A percentile compares a stretch with the other conserved stretches of the same genome.
phyloP scores from a whole-genome alignment of 306 rosid species.

The Pterocarpus macrocarpus region DNA sequence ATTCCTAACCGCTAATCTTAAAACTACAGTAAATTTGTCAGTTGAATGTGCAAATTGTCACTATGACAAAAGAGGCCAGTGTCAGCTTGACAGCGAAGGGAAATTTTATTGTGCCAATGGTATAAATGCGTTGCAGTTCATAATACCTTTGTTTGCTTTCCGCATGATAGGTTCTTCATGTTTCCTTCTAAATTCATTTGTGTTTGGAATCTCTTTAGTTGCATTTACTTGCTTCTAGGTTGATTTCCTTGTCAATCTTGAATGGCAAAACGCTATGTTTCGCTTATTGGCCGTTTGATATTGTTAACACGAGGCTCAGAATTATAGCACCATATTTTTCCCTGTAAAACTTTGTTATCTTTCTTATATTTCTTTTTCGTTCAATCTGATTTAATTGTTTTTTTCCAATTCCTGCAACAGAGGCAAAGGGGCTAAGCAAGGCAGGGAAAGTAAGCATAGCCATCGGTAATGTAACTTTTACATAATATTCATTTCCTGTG shows the following conservation, averaged over 20 bases:
- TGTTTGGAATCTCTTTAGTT: not conserved
- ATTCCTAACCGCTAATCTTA: not conserved
- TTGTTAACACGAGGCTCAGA: no score
- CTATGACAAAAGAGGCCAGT: slow-evolving; percentile 2
- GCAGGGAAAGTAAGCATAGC: slow-evolving; percentile 55
- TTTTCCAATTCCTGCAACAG: slow-evolving; percentile 48
- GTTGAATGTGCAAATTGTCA: slow-evolving; percentile 42
- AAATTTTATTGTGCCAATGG: slow-evolving; percentile 26
- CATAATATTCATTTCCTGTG: not conserved
- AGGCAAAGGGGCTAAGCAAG: not conserved
- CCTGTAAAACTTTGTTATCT: not conserved
- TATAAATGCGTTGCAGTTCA: not conserved
- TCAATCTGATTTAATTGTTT: slow-evolving; percentile 9
- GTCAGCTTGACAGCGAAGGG: slow-evolving; percentile 15
- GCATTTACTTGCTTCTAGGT: no score
- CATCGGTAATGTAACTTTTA: slow-evolving; percentile 10
- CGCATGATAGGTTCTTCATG: not conserved
- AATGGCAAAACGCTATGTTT: no score
- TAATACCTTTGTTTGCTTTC: not conserved
- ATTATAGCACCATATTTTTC: no score
- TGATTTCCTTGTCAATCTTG: no score
- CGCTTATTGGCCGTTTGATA: no score
- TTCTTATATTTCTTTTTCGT: not conserved
- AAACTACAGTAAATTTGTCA: slow-evolving; percentile 2
- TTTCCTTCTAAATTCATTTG: not conserved